phyloP scores from a whole-genome alignment of 1,139 yeast genomes.

The Sugiyamaella novakii region DNA sequence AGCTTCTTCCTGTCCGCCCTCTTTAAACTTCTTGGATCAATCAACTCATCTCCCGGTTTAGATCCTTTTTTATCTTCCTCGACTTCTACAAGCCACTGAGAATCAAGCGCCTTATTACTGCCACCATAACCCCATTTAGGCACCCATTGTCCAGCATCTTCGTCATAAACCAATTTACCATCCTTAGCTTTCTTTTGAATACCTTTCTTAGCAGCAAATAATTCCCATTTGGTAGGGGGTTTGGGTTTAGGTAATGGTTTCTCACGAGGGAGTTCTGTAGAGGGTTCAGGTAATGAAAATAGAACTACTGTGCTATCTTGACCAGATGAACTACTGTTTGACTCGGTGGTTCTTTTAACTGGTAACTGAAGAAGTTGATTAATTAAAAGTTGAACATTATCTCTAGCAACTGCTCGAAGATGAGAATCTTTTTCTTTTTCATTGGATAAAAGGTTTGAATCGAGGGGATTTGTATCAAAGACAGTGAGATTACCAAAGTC shows the following conservation, averaged over 20 bases:
- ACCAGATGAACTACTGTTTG: constrained; percentile 56
- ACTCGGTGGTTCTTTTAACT: constrained; percentile 78
- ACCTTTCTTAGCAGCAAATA: constrained; percentile 94
- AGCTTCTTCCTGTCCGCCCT: constrained; percentile 84
- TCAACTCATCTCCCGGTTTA: constrained; percentile 60
- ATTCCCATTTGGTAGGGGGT: constrained; percentile 95
- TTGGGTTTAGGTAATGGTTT: constrained; percentile 92
- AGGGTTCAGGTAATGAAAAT: constrained; percentile 82
- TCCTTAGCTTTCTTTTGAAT: constrained; percentile 87
- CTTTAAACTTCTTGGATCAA: constrained; percentile 81
- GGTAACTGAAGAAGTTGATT: constrained; percentile 92
- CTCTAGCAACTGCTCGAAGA: constrained; percentile 74
- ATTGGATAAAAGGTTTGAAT: constrained; percentile 70
- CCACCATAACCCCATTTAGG: constrained; percentile 99
- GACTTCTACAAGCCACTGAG: constrained; percentile 96
- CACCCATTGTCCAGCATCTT: constrained; percentile 90
- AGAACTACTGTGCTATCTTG: constrained; percentile 79
- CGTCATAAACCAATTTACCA: constrained; percentile 89
- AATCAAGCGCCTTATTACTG: constrained; percentile 79
- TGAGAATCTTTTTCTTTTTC: constrained; percentile 63
- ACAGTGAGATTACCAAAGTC: constrained; percentile 88
- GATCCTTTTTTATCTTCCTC: constrained; percentile 61
- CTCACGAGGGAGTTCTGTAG: constrained; percentile 86
- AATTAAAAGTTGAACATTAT: constrained; percentile 85
- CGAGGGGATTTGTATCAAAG: constrained; percentile 77